phyloP scores from a whole-genome alignment of 164 flowering plant species.

The Liquidambar formosana region DNA sequence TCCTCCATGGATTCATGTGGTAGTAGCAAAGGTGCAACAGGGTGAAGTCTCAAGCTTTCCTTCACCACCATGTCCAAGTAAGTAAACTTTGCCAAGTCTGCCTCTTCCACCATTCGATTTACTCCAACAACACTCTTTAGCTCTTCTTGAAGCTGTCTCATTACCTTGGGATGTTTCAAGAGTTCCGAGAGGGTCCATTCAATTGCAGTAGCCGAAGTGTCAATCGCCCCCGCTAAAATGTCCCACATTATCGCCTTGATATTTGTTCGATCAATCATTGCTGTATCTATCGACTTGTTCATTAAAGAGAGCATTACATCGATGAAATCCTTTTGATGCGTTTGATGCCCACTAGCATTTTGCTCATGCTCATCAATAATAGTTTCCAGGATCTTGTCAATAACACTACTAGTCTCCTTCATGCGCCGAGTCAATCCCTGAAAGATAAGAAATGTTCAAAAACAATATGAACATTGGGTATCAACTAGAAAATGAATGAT shows the following conservation, averaged over 20 bases:
- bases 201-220: neutral
- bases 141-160: too few relatives aligned
- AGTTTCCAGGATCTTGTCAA: constrained; percentile 12
- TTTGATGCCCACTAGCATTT: neutral
- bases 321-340: constrained; percentile 4
- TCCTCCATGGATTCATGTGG: too few relatives aligned
- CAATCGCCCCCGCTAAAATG: too few relatives aligned
- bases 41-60: too few relatives aligned
- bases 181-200: neutral
- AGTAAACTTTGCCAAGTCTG: too few relatives aligned
- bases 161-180: too few relatives aligned
- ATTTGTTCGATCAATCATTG: neutral
- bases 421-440: constrained; percentile 11
- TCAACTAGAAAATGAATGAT: too few relatives aligned
- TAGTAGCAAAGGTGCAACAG: too few relatives aligned
- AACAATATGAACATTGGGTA: too few relatives aligned
- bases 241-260: neutral
- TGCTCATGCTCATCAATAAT: constrained; percentile 19
- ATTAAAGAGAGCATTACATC: constrained; percentile 15
- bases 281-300: neutral
- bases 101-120: too few relatives aligned
- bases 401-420: neutral
- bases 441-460: neutral
- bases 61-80: too few relatives aligned
- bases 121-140: too few relatives aligned